Evolutionary conservation across 2,329 filamentous ascomycete species (phyloP), one percentile per base, ranked within the genome.

Genomic region (Ascochyta clinopodiicola): DNA sequence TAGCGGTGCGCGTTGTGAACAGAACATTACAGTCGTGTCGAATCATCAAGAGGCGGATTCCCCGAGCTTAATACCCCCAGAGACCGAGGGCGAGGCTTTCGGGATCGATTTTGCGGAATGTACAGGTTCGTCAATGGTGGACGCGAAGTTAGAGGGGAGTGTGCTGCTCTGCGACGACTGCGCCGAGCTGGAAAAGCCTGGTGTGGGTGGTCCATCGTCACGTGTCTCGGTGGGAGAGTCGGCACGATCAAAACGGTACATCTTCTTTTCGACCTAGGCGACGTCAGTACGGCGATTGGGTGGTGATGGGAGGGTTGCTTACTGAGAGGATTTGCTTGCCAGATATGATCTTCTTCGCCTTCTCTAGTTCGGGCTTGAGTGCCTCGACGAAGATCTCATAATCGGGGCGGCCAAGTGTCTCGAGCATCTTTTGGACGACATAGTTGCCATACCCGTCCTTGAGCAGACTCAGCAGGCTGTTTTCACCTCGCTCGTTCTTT

Each of bases 371-470:
- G 10, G 79, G 78, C 49, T 77, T 76, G 4, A 82, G 68, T 10
- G 72, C 49, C 0, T 74, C 72, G 13, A 78, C 61, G 48, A 82
- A 79, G 32, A 67, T 59, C n/a, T 69, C 54, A 59, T 78, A 81
- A 55, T 81, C 79, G 12, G 71, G 58, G 6, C 68, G 63, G 21
- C 60, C 63, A 1, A 81, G 70, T 0, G 73, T 79, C 44, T 81
- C 79, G 35, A 96, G 80, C 5, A 97, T 82, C 78, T 93, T 96
- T 78, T 97, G 94, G 59, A 98, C 89, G 6, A 98, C 94, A 72
- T 98, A 99, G 75, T 99, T 99, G 57, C 91, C 95, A 73, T 88
- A 98, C 61, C 91, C 89, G 72, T 99, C 94, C 62, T 88, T 90
- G 83, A 97, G 92, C 77, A 97, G 82, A 21, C 84, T 81, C 59